phyloP scores from a whole-genome alignment of 768 basidiomycete species.

The Hemileccinum rubropunctum region DNA sequence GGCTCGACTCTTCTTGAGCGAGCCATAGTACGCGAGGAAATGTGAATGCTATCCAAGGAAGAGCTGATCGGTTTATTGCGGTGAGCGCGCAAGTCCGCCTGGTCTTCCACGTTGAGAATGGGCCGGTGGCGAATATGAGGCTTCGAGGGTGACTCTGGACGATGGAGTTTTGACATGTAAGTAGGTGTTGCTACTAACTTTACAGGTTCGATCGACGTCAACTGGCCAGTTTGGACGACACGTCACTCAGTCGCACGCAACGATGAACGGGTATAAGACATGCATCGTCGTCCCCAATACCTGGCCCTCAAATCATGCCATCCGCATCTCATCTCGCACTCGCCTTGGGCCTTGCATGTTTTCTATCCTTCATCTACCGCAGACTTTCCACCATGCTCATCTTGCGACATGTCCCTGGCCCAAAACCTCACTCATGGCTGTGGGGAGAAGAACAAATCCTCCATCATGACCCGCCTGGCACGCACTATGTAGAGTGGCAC shows the following conservation, averaged over 20 bases:
- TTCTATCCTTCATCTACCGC: slow-evolving; percentile 35
- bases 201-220: slow-evolving; percentile 4
- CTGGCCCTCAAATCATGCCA: slow-evolving; percentile 8
- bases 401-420: slow-evolving; percentile 52
- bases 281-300: not conserved
- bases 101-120: slow-evolving; percentile 39
- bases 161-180: slow-evolving; percentile 22
- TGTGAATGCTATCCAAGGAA: slow-evolving; percentile 56
- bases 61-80: slow-evolving; percentile 54
- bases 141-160: slow-evolving; percentile 28
- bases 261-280: slow-evolving; percentile 8
- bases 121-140: slow-evolving; percentile 29
- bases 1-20: slow-evolving; percentile 31
- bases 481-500: slow-evolving; percentile 52
- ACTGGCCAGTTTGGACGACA: slow-evolving; percentile 10
- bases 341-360: slow-evolving; percentile 24
- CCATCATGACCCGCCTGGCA: slow-evolving; percentile 50
- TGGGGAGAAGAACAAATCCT: slow-evolving; percentile 65
- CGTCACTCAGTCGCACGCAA: slow-evolving; percentile 11
- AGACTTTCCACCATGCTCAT: slow-evolving; percentile 31
- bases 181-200: slow-evolving; percentile 5
- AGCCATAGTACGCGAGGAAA: slow-evolving; percentile 50
- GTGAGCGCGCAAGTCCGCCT: slow-evolving; percentile 22
- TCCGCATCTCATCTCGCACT: slow-evolving; percentile 7
- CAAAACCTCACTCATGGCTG: slow-evolving; percentile 43